phyloP scores from a whole-genome alignment of 139 green algal genomes.

The Closterium sp. region DNA sequence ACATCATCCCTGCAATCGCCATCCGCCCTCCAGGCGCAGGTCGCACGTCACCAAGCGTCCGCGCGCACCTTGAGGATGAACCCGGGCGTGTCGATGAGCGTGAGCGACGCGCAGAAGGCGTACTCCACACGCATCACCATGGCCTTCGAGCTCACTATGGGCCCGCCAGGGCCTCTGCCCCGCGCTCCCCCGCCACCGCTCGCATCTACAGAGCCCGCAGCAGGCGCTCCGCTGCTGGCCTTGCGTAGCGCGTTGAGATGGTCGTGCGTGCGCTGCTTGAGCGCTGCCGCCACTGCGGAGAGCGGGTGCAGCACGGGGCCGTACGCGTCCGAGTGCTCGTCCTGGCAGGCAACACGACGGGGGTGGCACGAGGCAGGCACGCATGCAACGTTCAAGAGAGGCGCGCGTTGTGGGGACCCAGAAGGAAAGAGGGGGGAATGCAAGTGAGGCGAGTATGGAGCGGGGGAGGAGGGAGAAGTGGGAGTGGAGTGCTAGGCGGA shows the following conservation, averaged over 20 bases:
- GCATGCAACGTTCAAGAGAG: background rate
- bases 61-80: constrained; percentile 81
- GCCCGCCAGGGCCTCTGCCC: constrained; percentile 52
- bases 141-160: constrained; percentile 71
- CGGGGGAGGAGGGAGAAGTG: too few species aligned
- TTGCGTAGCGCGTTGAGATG: constrained; percentile 66
- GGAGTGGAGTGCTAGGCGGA: background rate
- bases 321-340: constrained; percentile 81
- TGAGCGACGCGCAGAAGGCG: constrained; percentile 85
- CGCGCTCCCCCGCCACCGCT: background rate
- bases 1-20: too few species aligned
- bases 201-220: background rate
- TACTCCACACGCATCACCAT: constrained; percentile 79
- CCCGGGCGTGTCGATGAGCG: constrained; percentile 91
- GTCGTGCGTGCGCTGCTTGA: constrained; percentile 76
- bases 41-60: too few species aligned
- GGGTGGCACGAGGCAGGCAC: background rate
- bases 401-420: too few species aligned
- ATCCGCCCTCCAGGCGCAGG: too few species aligned
- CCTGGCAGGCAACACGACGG: constrained; percentile 51
- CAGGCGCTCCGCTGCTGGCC: background rate
- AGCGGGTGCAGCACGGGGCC: constrained; percentile 68
- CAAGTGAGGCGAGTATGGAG: background rate
- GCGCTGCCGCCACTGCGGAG: constrained; percentile 71
- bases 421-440: too few species aligned